Percentiles rank a stretch among this genome's conserved stretches.
These are phyloP conservation scores for Pichia rugopelliculosa DNA, from an alignment of 805 yeast genomes.

Conservation along the genomic window DNA sequence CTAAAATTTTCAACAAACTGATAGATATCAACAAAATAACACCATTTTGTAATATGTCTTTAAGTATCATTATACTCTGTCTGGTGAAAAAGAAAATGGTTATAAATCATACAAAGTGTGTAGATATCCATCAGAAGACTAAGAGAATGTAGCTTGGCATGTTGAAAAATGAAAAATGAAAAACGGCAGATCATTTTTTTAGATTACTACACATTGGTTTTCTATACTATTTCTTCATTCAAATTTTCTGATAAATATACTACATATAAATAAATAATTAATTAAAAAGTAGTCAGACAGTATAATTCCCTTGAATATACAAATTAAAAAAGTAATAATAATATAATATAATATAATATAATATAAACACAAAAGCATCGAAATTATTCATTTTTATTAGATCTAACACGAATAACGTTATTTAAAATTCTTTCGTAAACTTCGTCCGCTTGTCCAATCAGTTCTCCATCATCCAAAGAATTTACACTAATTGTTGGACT, in stretches of 20 bases:
- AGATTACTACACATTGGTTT: too few species aligned
- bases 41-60: neutral
- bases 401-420: conserved; percentile 58
- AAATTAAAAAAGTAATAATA: neutral
- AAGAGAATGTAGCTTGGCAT: too few species aligned
- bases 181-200: too few species aligned
- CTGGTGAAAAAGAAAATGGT: too few species aligned
- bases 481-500: conserved; percentile 14
- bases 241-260: neutral
- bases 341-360: too few species aligned
- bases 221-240: too few species aligned
- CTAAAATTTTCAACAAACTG: neutral
- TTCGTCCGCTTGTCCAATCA: conserved; percentile 47
- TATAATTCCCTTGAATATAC: neutral
- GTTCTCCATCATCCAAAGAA: conserved; percentile 16
- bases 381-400: conserved; percentile 29
- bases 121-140: too few species aligned
- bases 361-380: too few species aligned
- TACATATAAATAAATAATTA: neutral
- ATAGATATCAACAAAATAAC: neutral
- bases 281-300: neutral
- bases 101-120: too few species aligned
- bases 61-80: neutral
- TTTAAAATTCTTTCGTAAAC: conserved; percentile 66
- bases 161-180: too few species aligned